Evolutionary conservation across 106 monocot genomes (phyloP).

Genomic region (Iris macrosiphon): DNA sequence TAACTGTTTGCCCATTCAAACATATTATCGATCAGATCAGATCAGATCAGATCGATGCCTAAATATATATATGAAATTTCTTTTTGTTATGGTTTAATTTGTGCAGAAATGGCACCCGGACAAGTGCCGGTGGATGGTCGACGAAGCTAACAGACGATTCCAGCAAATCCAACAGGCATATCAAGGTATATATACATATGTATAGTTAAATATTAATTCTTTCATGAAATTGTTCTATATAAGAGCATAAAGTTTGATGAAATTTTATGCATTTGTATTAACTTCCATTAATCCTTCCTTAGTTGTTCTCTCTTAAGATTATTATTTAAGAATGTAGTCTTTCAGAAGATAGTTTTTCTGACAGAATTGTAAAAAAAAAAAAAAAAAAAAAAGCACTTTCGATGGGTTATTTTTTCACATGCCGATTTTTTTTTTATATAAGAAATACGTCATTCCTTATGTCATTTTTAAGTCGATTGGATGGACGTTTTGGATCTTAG

Average conservation of each 20-base stretch:
- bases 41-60: not conserved
- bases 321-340: too few species aligned
- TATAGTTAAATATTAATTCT: not conserved
- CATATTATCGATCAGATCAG: not conserved
- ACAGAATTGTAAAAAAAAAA: too few species aligned
- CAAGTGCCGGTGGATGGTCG: slow-evolving; percentile 20
- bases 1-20: not conserved
- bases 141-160: slow-evolving; percentile 35
- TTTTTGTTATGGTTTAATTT: not conserved
- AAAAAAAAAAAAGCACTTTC: too few species aligned
- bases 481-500: too few species aligned
- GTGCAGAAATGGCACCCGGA: slow-evolving; percentile 58
- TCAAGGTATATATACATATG: slow-evolving; percentile 27
- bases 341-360: too few species aligned
- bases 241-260: not conserved
- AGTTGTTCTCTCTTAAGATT: too few species aligned
- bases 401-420: too few species aligned
- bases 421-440: too few species aligned
- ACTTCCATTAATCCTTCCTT: too few species aligned
- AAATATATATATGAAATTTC: not conserved
- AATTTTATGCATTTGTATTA: not conserved
- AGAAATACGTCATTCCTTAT: too few species aligned
- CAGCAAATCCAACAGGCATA: slow-evolving; percentile 59
- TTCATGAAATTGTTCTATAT: not conserved
- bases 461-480: too few species aligned